Conservation (phyloP, 2,329 filamentous ascomycete species). For the Colletotrichum sp. region DNA sequence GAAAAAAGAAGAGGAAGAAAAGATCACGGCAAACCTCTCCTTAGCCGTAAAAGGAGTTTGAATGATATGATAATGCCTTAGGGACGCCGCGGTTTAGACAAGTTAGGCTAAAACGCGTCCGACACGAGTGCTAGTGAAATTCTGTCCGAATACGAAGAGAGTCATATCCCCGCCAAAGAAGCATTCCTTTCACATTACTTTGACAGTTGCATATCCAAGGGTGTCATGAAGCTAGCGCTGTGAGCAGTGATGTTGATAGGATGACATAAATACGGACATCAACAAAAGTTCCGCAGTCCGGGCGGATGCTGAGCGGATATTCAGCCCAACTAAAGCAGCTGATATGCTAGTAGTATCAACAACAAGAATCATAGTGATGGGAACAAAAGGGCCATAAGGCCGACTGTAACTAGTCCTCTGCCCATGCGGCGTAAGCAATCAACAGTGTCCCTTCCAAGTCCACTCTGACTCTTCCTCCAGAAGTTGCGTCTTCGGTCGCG, state of each 20-base stretch:
- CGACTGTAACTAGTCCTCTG: background rate
- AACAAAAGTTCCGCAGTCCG: background rate
- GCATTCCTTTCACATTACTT: background rate
- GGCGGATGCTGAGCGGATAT: background rate
- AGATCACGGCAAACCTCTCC: background rate
- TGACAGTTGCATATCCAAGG: accelerated
- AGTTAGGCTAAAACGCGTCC: background rate
- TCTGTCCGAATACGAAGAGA: no score
- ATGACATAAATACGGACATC: accelerated
- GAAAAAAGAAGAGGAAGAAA: background rate
- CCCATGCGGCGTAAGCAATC: background rate
- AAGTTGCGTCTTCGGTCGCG: background rate
- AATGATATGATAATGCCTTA: background rate
- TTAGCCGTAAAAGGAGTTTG: background rate
- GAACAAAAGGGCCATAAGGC: background rate
- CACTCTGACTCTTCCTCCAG: background rate
- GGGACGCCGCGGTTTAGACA: background rate
- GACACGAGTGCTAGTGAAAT: background rate
- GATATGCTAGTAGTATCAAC: background rate
- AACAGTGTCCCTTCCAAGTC: background rate
- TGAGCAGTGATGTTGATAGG: background rate
- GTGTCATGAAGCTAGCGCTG: background rate
- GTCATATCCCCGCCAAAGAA: no score
- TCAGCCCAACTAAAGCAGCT: background rate
- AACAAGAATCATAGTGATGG: background rate